Evolutionary conservation across 768 basidiomycete genomes (phyloP).

Genomic region (Lentinula boryana): DNA sequence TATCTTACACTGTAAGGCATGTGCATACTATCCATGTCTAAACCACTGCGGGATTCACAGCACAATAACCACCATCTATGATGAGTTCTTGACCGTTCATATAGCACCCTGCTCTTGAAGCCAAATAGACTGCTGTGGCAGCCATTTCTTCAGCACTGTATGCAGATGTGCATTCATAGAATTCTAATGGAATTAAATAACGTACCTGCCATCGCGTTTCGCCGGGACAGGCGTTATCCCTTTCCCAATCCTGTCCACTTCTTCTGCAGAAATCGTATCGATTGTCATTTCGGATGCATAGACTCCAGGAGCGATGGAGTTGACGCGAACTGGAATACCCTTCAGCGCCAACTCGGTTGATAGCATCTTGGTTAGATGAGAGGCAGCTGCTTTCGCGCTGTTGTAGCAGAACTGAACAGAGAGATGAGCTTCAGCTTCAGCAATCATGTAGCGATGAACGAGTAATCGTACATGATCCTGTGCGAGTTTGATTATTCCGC

Average conservation of each 20-base stretch:
- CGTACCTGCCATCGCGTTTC: slow-evolving; percentile 60
- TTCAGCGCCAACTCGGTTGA: slow-evolving; percentile 72
- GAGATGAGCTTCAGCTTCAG: not conserved
- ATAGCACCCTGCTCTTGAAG: slow-evolving; percentile 67
- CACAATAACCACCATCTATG: slow-evolving; percentile 69
- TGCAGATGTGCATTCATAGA: not conserved
- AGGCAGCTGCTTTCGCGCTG: slow-evolving; percentile 71
- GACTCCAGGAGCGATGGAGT: slow-evolving; percentile 71
- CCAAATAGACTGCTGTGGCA: slow-evolving; percentile 71
- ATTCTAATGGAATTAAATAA: slow-evolving; percentile 8
- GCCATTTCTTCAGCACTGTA: slow-evolving; percentile 67
- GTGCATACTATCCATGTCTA: slow-evolving; percentile 14
- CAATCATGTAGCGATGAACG: not conserved
- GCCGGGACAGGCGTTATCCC: slow-evolving; percentile 59
- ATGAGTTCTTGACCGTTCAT: slow-evolving; percentile 74
- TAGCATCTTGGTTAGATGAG: slow-evolving; percentile 73
- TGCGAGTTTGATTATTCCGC: slow-evolving; percentile 62
- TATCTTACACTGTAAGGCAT: not conserved
- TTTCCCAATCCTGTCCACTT: slow-evolving; percentile 51
- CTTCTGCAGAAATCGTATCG: slow-evolving; percentile 38
- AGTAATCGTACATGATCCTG: slow-evolving; percentile 64
- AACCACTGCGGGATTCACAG: slow-evolving; percentile 60
- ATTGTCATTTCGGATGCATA: slow-evolving; percentile 74
- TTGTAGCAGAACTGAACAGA: slow-evolving; percentile 69
- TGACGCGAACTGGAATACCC: slow-evolving; percentile 62